These are phyloP conservation scores for Hyaloperonospora arabidopsidis DNA, from an alignment of 352 stramenopile species.

Conservation along the genomic window DNA sequence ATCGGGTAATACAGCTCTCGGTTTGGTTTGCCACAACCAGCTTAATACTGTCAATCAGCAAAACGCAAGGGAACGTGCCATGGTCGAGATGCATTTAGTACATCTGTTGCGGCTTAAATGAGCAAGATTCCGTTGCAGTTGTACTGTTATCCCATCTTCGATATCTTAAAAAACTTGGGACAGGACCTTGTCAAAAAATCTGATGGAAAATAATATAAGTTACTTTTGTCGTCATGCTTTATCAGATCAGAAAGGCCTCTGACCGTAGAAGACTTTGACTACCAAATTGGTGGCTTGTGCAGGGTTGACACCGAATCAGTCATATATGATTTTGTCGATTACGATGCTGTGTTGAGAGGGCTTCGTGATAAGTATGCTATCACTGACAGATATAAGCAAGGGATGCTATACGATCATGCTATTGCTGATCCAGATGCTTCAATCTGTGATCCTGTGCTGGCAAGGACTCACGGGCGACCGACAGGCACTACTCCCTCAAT, in stretches of 20 bases:
- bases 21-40: background rate
- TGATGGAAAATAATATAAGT: too few relatives aligned
- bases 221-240: too few relatives aligned
- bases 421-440: background rate
- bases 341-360: background rate
- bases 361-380: background rate
- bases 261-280: background rate
- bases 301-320: background rate
- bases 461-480: background rate
- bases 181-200: constrained; percentile 1
- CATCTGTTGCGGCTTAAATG: background rate
- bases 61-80: background rate
- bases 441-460: background rate
- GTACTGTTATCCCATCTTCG: background rate
- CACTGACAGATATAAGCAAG: background rate
- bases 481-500: background rate
- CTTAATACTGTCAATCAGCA: background rate
- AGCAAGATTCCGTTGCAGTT: background rate
- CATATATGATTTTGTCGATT: background rate
- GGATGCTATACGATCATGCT: background rate
- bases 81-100: too few relatives aligned
- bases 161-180: background rate
- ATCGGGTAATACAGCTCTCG: background rate
- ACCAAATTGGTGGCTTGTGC: too few relatives aligned
- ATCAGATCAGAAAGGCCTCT: too few relatives aligned